phyloP scores from a whole-genome alignment of 2,329 filamentous ascomycete species.

The Amauroascus verrucosus region DNA sequence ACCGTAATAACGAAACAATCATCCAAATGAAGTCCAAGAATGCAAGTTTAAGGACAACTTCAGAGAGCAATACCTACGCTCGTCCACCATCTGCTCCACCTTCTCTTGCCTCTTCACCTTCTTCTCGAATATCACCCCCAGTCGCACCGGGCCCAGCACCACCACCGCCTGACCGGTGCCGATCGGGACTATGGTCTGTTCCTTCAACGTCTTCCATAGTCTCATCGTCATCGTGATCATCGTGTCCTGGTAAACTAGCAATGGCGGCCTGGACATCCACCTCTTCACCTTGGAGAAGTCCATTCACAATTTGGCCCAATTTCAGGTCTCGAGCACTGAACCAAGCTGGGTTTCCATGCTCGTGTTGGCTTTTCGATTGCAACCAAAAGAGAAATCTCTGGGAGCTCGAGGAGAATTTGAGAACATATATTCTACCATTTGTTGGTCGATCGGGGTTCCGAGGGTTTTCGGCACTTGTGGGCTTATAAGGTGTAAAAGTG shows the following conservation, averaged over 20 bases:
- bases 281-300: conserved; percentile 77
- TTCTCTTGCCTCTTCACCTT: conserved; percentile 78
- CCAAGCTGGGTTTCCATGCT: conserved; percentile 59
- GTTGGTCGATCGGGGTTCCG: conserved; percentile 54
- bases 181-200: conserved; percentile 45
- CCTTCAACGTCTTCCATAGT: conserved; percentile 69
- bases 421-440: conserved; percentile 81
- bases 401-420: conserved; percentile 89
- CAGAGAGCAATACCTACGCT: conserved; percentile 77
- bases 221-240: conserved; percentile 57
- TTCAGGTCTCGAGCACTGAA: conserved; percentile 79
- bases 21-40: not conserved
- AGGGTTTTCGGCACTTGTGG: conserved; percentile 46
- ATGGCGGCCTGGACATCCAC: conserved; percentile 69
- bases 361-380: conserved; percentile 75
- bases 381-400: conserved; percentile 93
- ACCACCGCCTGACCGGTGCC: conserved; percentile 51
- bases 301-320: conserved; percentile 78
- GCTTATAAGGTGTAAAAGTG: conserved; percentile 71
- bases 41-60: conserved; percentile 20
- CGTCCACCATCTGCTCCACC: conserved; percentile 92
- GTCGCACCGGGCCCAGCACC: conserved; percentile 80
- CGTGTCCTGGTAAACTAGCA: conserved; percentile 47
- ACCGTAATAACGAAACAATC: not conserved
- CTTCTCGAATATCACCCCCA: conserved; percentile 81